phyloP scores from a whole-genome alignment of 2,329 filamentous ascomycete species.

The Lachnellula arida region DNA sequence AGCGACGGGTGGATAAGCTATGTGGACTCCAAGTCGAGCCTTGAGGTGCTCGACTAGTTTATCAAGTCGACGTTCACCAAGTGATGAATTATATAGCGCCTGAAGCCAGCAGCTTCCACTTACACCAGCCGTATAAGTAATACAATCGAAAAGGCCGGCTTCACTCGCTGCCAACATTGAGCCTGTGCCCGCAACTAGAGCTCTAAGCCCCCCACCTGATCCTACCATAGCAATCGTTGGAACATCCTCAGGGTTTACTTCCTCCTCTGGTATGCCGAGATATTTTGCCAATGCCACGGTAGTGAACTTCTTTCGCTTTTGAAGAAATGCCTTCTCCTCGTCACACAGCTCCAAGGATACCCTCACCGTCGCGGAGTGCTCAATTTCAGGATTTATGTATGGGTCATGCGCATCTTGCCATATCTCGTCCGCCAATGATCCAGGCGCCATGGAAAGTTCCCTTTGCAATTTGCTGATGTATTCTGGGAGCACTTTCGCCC shows the following conservation, averaged over 20 bases:
- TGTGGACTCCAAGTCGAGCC: slow-evolving; percentile 76
- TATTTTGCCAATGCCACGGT: slow-evolving; percentile 75
- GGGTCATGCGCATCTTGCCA: slow-evolving; percentile 89
- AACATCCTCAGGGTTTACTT: slow-evolving; percentile 89
- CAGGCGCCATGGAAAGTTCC: slow-evolving; percentile 82
- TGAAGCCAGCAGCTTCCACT: slow-evolving; percentile 97
- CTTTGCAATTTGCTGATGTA: slow-evolving; percentile 79
- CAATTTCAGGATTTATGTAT: slow-evolving; percentile 78
- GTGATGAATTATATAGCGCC: slow-evolving; percentile 76
- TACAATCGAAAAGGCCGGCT: slow-evolving; percentile 86
- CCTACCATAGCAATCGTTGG: slow-evolving; percentile 92
- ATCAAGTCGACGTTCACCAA: slow-evolving; percentile 63
- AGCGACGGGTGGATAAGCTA: slow-evolving; percentile 85
- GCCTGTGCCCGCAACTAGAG: slow-evolving; percentile 84
- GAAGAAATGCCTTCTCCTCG: slow-evolving; percentile 74
- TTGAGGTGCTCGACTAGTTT: slow-evolving; percentile 81
- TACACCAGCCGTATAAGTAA: slow-evolving; percentile 92
- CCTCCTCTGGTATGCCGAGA: slow-evolving; percentile 68
- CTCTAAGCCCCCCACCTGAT: slow-evolving; percentile 85
- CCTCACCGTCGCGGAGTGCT: slow-evolving; percentile 74
- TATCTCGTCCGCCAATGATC: slow-evolving; percentile 86
- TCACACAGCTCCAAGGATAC: slow-evolving; percentile 76
- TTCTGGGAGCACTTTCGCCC: slow-evolving; percentile 71
- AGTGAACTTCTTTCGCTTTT: slow-evolving; percentile 63
- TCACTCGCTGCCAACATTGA: slow-evolving; percentile 81